phyloP scores from a whole-genome alignment of 2,329 filamentous ascomycete genomes.

The Fusarium devonianum region DNA sequence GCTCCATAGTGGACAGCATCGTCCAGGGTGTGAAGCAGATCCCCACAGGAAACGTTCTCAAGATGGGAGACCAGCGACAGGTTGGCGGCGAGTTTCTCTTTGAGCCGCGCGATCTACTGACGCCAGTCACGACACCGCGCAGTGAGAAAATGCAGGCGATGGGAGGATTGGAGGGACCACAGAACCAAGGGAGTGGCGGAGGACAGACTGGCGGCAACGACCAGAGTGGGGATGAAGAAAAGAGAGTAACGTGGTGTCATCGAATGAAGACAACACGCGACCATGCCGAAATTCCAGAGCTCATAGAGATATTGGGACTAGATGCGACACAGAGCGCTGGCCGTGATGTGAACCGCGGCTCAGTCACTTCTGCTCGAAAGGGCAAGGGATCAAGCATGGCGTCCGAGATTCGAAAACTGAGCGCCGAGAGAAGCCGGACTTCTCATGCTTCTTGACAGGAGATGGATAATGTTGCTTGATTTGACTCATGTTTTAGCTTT shows the following conservation, averaged over 20 bases:
- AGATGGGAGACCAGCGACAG: constrained; percentile 71
- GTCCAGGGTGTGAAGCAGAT: constrained; percentile 67
- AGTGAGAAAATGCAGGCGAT: constrained; percentile 42
- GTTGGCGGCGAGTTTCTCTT: constrained; percentile 84
- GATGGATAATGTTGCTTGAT: background rate
- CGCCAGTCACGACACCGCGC: constrained; percentile 55
- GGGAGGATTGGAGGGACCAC: constrained; percentile 30
- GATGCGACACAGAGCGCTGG: constrained; percentile 43
- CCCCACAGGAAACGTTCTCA: constrained; percentile 63
- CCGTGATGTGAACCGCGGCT: constrained; percentile 28
- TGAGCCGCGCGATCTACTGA: constrained; percentile 58
- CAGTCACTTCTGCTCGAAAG: constrained; percentile 55
- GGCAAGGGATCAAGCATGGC: constrained; percentile 62
- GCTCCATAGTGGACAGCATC: constrained; percentile 59
- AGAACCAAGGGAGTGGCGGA: background rate
- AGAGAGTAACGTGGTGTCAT: constrained; percentile 79
- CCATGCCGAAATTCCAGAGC: constrained; percentile 73
- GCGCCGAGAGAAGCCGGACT: constrained; percentile 40
- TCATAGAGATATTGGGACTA: constrained; percentile 69
- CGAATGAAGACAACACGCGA: constrained; percentile 82
- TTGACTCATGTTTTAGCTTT: constrained; percentile 13
- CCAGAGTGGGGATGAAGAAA: constrained; percentile 53
- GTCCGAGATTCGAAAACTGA: constrained; percentile 55
- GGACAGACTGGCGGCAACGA: constrained; percentile 4
- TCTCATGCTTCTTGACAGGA: constrained; percentile 8